These are phyloP conservation scores for Xeromyces bisporus DNA, from an alignment of 495 filamentous ascomycete genomes.

Conservation along the genomic window DNA sequence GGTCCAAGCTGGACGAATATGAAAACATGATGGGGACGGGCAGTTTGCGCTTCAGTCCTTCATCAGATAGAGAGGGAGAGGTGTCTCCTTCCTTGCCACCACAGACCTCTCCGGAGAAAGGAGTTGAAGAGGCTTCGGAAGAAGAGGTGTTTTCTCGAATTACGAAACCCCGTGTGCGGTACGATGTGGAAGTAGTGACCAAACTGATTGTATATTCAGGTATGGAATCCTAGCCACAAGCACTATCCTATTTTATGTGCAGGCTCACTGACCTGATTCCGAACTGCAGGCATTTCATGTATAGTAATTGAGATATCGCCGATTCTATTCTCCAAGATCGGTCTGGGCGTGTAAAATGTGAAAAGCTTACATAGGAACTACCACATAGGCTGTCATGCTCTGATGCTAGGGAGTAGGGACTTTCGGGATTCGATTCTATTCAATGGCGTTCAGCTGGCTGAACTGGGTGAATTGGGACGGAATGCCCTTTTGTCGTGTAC, in stretches of 20 bases:
- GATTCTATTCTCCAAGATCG: slow-evolving; percentile 46
- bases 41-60: slow-evolving; percentile 10
- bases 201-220: slow-evolving; percentile 92
- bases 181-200: slow-evolving; percentile 94
- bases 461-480: neutral
- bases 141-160: slow-evolving; percentile 72
- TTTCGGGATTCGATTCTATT: neutral
- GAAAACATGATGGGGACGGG: slow-evolving; percentile 56
- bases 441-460: slow-evolving; percentile 1
- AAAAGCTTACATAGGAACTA: too few relatives aligned
- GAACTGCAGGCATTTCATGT: slow-evolving; percentile 50
- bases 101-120: slow-evolving; percentile 16
- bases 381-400: slow-evolving; percentile 6
- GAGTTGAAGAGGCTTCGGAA: slow-evolving; percentile 38
- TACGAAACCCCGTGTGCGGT: slow-evolving; percentile 75
- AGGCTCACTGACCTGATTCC: slow-evolving; percentile 1
- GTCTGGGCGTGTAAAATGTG: slow-evolving; percentile 36
- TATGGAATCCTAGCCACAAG: slow-evolving; percentile 22
- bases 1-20: slow-evolving; percentile 39
- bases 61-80: slow-evolving; percentile 16
- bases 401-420: neutral
- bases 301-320: slow-evolving; percentile 52
- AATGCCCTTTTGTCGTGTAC: neutral
- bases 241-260: neutral
- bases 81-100: slow-evolving; percentile 10